These are phyloP conservation scores for Myxozyma melibiosi DNA, from an alignment of 805 yeast species.

Conservation along the genomic window DNA sequence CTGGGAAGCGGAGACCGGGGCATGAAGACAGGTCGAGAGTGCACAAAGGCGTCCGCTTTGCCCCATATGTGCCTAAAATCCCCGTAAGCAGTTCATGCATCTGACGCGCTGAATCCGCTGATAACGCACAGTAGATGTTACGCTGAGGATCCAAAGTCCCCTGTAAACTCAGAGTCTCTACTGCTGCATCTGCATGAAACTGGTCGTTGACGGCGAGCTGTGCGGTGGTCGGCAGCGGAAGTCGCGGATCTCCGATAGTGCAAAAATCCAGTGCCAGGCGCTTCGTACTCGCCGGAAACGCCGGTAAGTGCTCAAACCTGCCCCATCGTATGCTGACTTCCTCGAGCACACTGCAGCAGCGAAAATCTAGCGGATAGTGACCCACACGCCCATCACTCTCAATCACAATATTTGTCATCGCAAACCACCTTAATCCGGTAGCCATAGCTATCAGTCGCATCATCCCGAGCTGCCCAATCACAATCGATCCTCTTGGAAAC, in stretches of 20 bases:
- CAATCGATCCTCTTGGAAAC: not conserved
- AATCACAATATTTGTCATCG: not conserved
- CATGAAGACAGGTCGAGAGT: conserved; percentile 1
- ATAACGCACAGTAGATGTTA: conserved; percentile 1
- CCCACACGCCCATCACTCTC: not conserved
- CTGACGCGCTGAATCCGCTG: conserved; percentile 2
- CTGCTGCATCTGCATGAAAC: not conserved
- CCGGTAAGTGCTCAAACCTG: conserved; percentile 3
- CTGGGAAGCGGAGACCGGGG: conserved; percentile 3
- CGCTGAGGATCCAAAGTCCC: conserved; percentile 5
- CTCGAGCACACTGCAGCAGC: not conserved
- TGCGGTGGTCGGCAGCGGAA: not conserved
- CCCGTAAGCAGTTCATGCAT: not conserved
- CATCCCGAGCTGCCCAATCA: not conserved
- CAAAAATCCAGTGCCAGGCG: not conserved
- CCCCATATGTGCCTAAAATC: not conserved
- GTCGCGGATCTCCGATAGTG: conserved; percentile 4
- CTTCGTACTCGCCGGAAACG: not conserved
- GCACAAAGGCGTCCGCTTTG: not conserved
- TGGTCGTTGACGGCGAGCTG: not conserved
- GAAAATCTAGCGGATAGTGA: conserved; percentile 3
- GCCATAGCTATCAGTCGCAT: conserved; percentile 1
- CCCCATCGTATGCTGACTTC: not conserved
- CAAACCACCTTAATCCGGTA: not conserved
- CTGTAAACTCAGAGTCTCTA: not conserved